Evolutionary conservation across 108 stramenopile genomes (phyloP).

Genomic region (Cyclotella baltica): DNA sequence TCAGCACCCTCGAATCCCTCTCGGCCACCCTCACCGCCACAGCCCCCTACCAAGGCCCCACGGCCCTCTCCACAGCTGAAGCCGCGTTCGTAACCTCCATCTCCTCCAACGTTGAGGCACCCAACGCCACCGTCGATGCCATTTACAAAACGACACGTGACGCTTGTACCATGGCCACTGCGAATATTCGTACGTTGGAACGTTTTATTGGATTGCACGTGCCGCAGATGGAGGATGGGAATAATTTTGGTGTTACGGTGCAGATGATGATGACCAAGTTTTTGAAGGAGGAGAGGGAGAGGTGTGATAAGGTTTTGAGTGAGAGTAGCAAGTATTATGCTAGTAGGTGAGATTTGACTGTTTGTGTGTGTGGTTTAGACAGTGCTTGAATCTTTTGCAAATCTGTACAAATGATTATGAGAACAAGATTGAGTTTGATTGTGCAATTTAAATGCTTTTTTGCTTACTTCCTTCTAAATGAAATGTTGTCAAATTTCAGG

Average conservation of each 20-base stretch:
- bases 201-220: conserved; percentile 48
- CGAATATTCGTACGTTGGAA: conserved; percentile 40
- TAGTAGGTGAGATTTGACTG: conserved; percentile 16
- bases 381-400: no score
- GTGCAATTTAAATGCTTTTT: background rate
- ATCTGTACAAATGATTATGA: no score
- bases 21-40: conserved; percentile 32
- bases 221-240: conserved; percentile 73
- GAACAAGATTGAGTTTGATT: no score
- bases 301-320: conserved; percentile 44
- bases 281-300: conserved; percentile 55
- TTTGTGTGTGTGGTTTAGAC: background rate
- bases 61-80: conserved; percentile 33
- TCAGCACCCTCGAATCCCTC: conserved; percentile 36
- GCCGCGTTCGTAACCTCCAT: conserved; percentile 35
- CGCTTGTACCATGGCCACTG: conserved; percentile 25
- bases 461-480: background rate
- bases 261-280: conserved; percentile 69
- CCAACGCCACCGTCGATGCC: conserved; percentile 43
- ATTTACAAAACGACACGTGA: conserved; percentile 39
- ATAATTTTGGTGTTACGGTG: conserved; percentile 84
- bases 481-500: conserved; percentile 2
- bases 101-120: conserved; percentile 15
- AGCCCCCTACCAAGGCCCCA: conserved; percentile 12
- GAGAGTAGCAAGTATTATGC: conserved; percentile 68